Conservation (phyloP, 805 yeast species). For the Kodamaea kakaduensis region DNA sequence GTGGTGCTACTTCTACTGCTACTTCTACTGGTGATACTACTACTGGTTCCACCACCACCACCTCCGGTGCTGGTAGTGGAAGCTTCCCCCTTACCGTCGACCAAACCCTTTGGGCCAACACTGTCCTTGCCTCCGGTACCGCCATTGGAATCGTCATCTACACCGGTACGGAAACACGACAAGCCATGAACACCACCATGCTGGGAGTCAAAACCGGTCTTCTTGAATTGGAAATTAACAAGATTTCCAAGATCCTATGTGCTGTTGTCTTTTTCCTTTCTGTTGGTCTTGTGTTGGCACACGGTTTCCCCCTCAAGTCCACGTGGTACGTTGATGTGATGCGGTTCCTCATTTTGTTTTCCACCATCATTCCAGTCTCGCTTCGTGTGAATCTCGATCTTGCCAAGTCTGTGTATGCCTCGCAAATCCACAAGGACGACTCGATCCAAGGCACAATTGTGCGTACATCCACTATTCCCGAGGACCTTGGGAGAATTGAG, state of each 20-base stretch:
- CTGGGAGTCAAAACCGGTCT: conserved; percentile 87
- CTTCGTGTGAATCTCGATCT: conserved; percentile 90
- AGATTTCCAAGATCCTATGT: conserved; percentile 82
- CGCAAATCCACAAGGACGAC: conserved; percentile 85
- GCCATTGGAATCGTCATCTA: conserved; percentile 85
- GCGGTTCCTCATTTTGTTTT: conserved; percentile 86
- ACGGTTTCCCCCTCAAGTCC: conserved; percentile 57
- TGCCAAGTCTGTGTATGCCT: conserved; percentile 93
- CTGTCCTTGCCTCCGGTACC: conserved; percentile 91
- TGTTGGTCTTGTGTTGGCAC: conserved; percentile 69
- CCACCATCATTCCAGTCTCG: conserved; percentile 95
- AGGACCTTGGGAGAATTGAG: conserved; percentile 94
- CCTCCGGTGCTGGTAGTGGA: conserved; percentile 33
- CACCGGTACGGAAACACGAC: conserved; percentile 92
- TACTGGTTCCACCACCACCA: conserved; percentile 17
- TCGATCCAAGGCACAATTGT: conserved; percentile 85
- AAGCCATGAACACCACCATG: conserved; percentile 85
- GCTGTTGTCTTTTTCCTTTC: conserved; percentile 78
- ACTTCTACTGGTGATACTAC: too few species aligned
- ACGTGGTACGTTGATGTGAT: conserved; percentile 89
- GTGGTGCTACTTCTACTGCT: too few species aligned
- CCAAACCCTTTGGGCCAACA: conserved; percentile 96
- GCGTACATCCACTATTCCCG: conserved; percentile 96
- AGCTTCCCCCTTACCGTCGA: conserved; percentile 73
- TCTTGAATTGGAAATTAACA: conserved; percentile 86